Percentiles rank a stretch among this genome's conserved stretches.
Conservation (phyloP, 1,139 yeast species). For the Candida sanyaensis region DNA sequence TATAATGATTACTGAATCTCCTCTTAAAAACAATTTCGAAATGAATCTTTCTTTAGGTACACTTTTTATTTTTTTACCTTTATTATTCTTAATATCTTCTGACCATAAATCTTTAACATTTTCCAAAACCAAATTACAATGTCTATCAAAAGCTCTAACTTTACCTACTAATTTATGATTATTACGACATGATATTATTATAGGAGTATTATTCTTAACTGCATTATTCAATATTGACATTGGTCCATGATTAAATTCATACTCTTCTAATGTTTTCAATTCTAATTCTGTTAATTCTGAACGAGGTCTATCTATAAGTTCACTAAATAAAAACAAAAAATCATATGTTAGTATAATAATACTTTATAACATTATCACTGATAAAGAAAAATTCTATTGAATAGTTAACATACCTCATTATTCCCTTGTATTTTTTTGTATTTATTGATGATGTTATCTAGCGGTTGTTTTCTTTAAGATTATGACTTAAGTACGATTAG, state of each 20-base stretch:
- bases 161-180: constrained; percentile 89
- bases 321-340: constrained; percentile 35
- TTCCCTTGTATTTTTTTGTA: too few species aligned
- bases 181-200: constrained; percentile 87
- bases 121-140: constrained; percentile 88
- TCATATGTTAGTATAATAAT: constrained; percentile 5
- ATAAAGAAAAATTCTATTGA: too few species aligned
- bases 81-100: constrained; percentile 62
- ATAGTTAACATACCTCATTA: too few species aligned
- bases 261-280: constrained; percentile 80
- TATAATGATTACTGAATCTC: constrained; percentile 90
- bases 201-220: constrained; percentile 70
- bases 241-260: constrained; percentile 90
- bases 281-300: constrained; percentile 82
- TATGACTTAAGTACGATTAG: too few species aligned
- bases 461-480: too few species aligned
- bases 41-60: constrained; percentile 83
- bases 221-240: constrained; percentile 83
- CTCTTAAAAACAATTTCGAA: constrained; percentile 87
- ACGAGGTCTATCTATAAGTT: constrained; percentile 68
- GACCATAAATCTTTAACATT: constrained; percentile 94
- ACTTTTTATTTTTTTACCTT: constrained; percentile 71
- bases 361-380: neutral
- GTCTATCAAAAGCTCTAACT: constrained; percentile 94
- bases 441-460: too few species aligned